A percentile compares a stretch with the other conserved stretches of the same genome.
Evolutionary conservation across 768 basidiomycete genomes (phyloP).

Genomic region (Lyophyllum decastes): DNA sequence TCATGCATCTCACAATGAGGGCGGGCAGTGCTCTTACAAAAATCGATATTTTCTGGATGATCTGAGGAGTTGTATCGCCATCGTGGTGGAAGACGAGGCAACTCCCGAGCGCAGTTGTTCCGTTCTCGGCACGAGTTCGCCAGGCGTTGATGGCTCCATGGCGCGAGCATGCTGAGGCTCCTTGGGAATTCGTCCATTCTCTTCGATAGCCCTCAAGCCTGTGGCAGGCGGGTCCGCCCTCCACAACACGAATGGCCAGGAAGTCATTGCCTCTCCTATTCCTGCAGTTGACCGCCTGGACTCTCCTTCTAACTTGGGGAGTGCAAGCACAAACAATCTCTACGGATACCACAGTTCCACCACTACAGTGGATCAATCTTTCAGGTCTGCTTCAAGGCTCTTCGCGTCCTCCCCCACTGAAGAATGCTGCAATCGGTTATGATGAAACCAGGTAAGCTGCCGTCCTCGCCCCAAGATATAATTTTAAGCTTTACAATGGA

Average conservation of each 20-base stretch:
- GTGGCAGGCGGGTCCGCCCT: slow-evolving; percentile 20
- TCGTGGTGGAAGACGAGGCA: not conserved
- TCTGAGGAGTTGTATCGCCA: not conserved
- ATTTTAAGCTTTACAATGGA: slow-evolving; percentile 18
- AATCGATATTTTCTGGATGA: too few relatives aligned
- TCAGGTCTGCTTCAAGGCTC: slow-evolving; percentile 56
- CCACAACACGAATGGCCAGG: slow-evolving; percentile 31
- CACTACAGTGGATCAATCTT: slow-evolving; percentile 78
- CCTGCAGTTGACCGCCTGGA: slow-evolving; percentile 20
- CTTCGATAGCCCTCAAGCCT: slow-evolving; percentile 7
- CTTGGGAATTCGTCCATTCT: slow-evolving; percentile 11
- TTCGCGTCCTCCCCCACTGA: slow-evolving; percentile 59
- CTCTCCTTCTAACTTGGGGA: slow-evolving; percentile 21
- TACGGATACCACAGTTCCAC: slow-evolving; percentile 55
- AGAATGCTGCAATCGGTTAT: slow-evolving; percentile 72
- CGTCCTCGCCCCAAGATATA: not conserved
- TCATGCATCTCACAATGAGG: too few relatives aligned
- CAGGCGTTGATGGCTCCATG: slow-evolving; percentile 10
- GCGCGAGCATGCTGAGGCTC: slow-evolving; percentile 1
- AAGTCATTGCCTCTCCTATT: slow-evolving; percentile 22
- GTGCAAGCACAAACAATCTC: slow-evolving; percentile 50
- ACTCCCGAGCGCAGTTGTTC: slow-evolving; percentile 11
- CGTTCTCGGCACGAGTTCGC: slow-evolving; percentile 17
- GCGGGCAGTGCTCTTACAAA: too few relatives aligned
- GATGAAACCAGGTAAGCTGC: slow-evolving; percentile 42